These are phyloP conservation scores for Scutellaria barbata DNA, from an alignment of 257 asterid genomes.

Conservation along the genomic window DNA sequence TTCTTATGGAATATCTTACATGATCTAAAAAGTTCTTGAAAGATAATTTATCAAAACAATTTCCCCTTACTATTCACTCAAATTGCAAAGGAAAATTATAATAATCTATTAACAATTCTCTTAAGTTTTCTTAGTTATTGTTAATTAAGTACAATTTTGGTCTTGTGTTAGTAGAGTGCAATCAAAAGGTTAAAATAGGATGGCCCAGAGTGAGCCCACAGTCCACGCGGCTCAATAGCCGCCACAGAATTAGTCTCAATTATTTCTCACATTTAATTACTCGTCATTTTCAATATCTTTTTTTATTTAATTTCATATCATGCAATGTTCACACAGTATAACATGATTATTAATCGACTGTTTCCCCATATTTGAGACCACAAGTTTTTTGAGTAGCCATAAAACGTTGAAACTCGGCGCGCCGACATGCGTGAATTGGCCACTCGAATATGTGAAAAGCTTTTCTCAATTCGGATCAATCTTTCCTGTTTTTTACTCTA, in stretches of 20 bases:
- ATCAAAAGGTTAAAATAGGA: neutral
- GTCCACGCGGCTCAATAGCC: constrained; percentile 19
- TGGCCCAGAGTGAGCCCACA: neutral
- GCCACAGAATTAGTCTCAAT: constrained; percentile 8
- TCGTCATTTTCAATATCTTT: neutral
- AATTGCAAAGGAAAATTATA: too few species aligned
- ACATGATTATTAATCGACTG: too few species aligned
- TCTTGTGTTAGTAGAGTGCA: neutral
- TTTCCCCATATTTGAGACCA: neutral
- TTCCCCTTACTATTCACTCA: too few species aligned
- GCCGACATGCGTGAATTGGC: constrained; percentile 5
- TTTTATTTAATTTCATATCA: neutral
- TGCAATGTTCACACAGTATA: neutral
- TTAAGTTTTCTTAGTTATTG: too few species aligned
- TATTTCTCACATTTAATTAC: neutral
- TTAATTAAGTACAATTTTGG: too few species aligned
- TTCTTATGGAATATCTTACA: too few species aligned
- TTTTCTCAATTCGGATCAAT: neutral
- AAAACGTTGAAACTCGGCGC: constrained; percentile 27
- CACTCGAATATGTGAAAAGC: neutral
- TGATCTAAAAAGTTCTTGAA: too few species aligned
- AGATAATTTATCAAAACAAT: too few species aligned
- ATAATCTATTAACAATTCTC: too few species aligned
- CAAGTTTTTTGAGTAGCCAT: neutral
- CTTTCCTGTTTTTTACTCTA: too few species aligned